phyloP scores from a whole-genome alignment of 2,329 filamentous ascomycete genomes.

The Arthrocladium fulminans region DNA sequence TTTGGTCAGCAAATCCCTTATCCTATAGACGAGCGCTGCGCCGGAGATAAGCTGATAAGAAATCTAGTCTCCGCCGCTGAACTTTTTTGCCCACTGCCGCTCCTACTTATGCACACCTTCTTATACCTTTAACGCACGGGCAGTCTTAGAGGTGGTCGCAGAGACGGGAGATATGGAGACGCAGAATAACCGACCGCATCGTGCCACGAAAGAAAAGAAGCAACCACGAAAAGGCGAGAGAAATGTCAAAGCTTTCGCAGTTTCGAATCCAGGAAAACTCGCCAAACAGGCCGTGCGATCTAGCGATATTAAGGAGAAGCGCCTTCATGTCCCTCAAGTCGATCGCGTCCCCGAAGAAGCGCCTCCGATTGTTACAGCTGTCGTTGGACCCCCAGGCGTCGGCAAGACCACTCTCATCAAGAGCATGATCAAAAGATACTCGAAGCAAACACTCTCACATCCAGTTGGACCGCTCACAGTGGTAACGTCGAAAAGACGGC shows the following conservation, averaged over 20 bases:
- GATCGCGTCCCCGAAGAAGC: slow-evolving; percentile 93
- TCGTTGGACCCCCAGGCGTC: slow-evolving; percentile 89
- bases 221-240: slow-evolving; percentile 57
- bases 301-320: slow-evolving; percentile 67
- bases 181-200: slow-evolving; percentile 76
- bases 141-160: not conserved
- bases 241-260: slow-evolving; percentile 86
- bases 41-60: no score
- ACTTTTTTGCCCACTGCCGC: slow-evolving; percentile 1
- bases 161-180: slow-evolving; percentile 54
- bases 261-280: slow-evolving; percentile 70
- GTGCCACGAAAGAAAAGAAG: slow-evolving; percentile 85
- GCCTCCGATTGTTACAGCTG: slow-evolving; percentile 81
- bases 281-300: slow-evolving; percentile 55
- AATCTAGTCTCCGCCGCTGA: slow-evolving; percentile 2
- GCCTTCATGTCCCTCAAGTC: slow-evolving; percentile 90
- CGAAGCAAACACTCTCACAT: slow-evolving; percentile 85
- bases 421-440: slow-evolving; percentile 84
- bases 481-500: slow-evolving; percentile 89
- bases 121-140: not conserved
- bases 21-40: no score
- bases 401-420: slow-evolving; percentile 95
- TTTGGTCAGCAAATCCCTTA: no score
- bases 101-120: not conserved
- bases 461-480: slow-evolving; percentile 90